Evolutionary conservation across 2,329 filamentous ascomycete genomes (phyloP).

Genomic region (Fusarium coicis): DNA sequence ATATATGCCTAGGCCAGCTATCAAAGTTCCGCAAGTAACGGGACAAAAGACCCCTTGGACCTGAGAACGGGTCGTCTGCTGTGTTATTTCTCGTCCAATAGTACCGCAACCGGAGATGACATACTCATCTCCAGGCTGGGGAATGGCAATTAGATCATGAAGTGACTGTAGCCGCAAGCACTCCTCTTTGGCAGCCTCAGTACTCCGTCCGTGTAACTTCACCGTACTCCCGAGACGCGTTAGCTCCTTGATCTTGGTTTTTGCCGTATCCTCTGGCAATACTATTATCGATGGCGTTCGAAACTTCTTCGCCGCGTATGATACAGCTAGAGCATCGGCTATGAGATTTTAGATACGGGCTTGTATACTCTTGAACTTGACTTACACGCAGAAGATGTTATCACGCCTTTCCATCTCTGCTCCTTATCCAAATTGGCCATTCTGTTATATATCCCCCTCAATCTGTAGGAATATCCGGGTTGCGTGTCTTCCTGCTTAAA

Average conservation of each 20-base stretch:
- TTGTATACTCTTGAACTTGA: background rate
- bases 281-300: background rate
- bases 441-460: background rate
- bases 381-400: background rate
- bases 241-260: background rate
- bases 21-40: background rate
- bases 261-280: background rate
- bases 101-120: background rate
- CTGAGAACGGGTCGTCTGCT: fast-evolving
- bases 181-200: background rate
- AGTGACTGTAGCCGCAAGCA: background rate
- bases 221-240: background rate
- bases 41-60: background rate
- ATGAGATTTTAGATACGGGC: background rate
- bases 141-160: background rate
- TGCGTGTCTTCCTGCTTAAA: background rate
- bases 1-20: background rate
- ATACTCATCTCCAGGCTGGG: background rate
- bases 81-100: background rate
- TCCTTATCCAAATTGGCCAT: background rate
- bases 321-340: background rate
- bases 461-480: background rate
- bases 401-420: background rate
- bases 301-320: background rate
- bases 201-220: background rate